Conservation (phyloP, 1,139 yeast genomes). For the Yamadazyma trypodendri region DNA sequence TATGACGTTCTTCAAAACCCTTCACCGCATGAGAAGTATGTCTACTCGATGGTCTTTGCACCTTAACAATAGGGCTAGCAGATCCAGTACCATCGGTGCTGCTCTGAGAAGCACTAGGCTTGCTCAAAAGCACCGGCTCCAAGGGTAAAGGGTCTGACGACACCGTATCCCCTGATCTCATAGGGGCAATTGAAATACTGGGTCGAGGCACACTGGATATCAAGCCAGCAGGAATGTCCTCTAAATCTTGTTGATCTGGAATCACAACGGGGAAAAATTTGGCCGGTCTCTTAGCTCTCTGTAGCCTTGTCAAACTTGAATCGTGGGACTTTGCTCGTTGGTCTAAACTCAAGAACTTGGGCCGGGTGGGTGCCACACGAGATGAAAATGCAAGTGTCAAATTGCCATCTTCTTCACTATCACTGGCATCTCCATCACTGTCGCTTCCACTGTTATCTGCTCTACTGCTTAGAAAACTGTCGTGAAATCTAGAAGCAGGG, state of each 20-base stretch:
- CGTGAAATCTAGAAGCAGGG: no score
- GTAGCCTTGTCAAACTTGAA: slow-evolving; percentile 30
- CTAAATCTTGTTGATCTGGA: slow-evolving; percentile 34
- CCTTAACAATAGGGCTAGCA: neutral
- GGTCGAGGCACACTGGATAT: slow-evolving; percentile 26
- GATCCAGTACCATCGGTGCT: neutral
- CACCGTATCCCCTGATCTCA: neutral
- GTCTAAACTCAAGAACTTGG: slow-evolving; percentile 34
- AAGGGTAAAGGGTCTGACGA: slow-evolving; percentile 7
- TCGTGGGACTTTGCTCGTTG: slow-evolving; percentile 47
- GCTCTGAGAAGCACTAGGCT: neutral
- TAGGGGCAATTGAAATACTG: slow-evolving; percentile 19
- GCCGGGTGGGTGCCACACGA: slow-evolving; percentile 36
- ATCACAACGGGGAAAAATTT: slow-evolving; percentile 10
- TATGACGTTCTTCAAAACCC: neutral
- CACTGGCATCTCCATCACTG: slow-evolving; percentile 27
- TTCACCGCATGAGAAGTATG: no score
- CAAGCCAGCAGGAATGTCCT: slow-evolving; percentile 43
- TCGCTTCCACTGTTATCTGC: slow-evolving; percentile 13
- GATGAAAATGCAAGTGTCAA: slow-evolving; percentile 54
- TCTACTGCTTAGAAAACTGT: no score
- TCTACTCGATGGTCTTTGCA: neutral
- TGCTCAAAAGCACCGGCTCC: neutral
- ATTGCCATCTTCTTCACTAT: slow-evolving; percentile 47
- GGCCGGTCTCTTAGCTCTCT: slow-evolving; percentile 8